Evolutionary conservation across 2,329 filamentous ascomycete species (phyloP), one percentile per base, ranked within the genome.

Genomic region (Xylogone sp.): DNA sequence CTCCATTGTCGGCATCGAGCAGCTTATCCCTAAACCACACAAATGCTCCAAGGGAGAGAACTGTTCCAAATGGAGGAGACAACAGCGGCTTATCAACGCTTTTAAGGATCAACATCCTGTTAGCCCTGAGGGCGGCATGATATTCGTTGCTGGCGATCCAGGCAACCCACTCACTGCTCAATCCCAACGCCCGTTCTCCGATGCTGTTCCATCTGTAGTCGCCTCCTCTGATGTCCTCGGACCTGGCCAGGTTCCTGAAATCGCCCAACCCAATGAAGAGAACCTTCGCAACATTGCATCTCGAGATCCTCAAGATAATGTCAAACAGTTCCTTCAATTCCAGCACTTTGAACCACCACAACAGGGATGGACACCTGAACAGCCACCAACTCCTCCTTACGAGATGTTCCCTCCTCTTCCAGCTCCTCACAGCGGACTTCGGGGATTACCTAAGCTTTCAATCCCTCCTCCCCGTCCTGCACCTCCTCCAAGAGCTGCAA

Each of bases 141-240:
- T 93, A 62, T 82, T 93, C 70, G 80, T 95, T 45, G 82, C 86
- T 27, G 88, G 89, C 50, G 83, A 94, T 65, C 87, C 88, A 10
- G 88, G 89, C 49, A 94, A 94, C 65, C 81, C 89, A 8, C 72
- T 78, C 52, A 90, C 86, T 2, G 81, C 82, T 50, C 66, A 71
- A 48, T 77, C 80, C 20, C 69, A 80, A 57, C 83, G 87, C 43
- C 88, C 89, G 10, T 75, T 84, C 21, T 93, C 90, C 5, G 87
- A 94, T 60, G 82, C 82, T 19, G 81, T 87, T 3, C 88, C 88
- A 9, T 97, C 92, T 1, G 78, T 96, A 9, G 86, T 96, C 48
- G 93, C 92, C 21, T 97, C 93, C 1, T 97, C 92, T 1, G 93
- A 97, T 69, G 79, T 95, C 10, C 79, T 97, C 56, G 92, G 91